These are phyloP conservation scores for Lachnellula willkommii DNA, from an alignment of 2,329 filamentous ascomycete species.

Conservation along the genomic window DNA sequence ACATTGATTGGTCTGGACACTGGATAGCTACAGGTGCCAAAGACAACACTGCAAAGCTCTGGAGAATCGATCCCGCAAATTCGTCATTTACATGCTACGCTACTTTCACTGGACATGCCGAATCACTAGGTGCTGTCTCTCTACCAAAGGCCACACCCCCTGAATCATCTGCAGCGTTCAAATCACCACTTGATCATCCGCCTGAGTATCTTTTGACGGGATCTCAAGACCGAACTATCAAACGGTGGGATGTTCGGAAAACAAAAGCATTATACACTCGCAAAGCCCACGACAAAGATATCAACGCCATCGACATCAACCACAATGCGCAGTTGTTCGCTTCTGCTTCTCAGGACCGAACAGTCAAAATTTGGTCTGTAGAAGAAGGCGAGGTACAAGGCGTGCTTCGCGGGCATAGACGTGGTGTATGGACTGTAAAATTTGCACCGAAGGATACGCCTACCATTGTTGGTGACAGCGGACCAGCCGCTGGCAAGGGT, in stretches of 20 bases:
- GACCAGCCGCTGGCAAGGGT: conserved; percentile 70
- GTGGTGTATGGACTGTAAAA: conserved; percentile 92
- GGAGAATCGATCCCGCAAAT: conserved; percentile 74
- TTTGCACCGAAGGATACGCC: conserved; percentile 80
- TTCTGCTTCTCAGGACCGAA: conserved; percentile 92
- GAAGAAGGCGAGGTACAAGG: conserved; percentile 87
- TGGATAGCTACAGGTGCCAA: conserved; percentile 97
- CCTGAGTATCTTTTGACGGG: conserved; percentile 84
- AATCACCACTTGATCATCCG: conserved; percentile 70
- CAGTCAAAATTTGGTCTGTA: conserved; percentile 92
- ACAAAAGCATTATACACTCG: conserved; percentile 74
- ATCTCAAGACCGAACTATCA: conserved; percentile 91
- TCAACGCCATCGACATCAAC: conserved; percentile 87
- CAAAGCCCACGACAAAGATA: conserved; percentile 97
- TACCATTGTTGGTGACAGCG: conserved; percentile 64
- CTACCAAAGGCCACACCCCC: conserved; percentile 67
- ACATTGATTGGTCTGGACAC: conserved; percentile 93
- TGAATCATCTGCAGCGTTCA: conserved; percentile 63
- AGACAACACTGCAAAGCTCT: conserved; percentile 89
- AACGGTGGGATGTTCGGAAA: conserved; percentile 78
- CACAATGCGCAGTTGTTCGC: conserved; percentile 75
- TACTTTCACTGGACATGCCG: conserved; percentile 84
- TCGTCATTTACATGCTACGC: conserved; percentile 75
- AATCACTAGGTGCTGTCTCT: conserved; percentile 85
- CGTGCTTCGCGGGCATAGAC: conserved; percentile 84